Evolutionary conservation across 1,284 basidiomycete species (phyloP).

Genomic region (Trichosporon asahii): DNA sequence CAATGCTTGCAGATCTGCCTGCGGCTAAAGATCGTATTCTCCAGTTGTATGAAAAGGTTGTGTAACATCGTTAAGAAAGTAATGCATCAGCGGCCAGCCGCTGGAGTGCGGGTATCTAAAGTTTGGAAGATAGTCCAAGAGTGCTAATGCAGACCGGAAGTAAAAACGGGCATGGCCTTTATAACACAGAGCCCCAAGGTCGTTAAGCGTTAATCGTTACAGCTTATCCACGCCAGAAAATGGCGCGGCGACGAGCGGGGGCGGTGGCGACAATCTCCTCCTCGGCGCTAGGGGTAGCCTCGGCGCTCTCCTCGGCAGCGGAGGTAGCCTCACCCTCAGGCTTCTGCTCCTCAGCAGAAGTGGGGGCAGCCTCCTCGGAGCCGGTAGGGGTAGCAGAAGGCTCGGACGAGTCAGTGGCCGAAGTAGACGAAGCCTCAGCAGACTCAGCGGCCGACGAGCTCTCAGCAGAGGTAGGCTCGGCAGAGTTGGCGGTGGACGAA

Average conservation of each 20-base stretch:
- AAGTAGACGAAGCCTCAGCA: background rate
- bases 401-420: background rate
- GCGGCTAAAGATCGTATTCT: slow-evolving; percentile 27
- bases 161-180: background rate
- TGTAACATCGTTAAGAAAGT: background rate
- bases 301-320: background rate
- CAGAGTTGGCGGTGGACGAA: background rate
- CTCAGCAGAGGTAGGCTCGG: background rate
- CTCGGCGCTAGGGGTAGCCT: background rate
- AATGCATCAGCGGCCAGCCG: slow-evolving; percentile 5
- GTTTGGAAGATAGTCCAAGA: background rate
- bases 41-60: background rate
- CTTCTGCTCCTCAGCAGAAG: background rate
- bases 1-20: slow-evolving; percentile 38
- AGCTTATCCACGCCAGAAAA: slow-evolving; percentile 20
- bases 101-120: slow-evolving; percentile 5
- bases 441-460: background rate
- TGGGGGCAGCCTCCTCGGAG: background rate
- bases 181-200: background rate
- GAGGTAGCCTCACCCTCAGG: background rate
- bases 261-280: slow-evolving; percentile 3
- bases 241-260: slow-evolving; percentile 15
- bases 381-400: background rate
- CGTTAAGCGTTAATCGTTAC: background rate
- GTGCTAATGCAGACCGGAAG: slow-evolving; percentile 7